Percentiles rank a stretch among this genome's conserved stretches.
Evolutionary conservation across 2,329 filamentous ascomycete genomes (phyloP).

Genomic region (Claviceps capensis): DNA sequence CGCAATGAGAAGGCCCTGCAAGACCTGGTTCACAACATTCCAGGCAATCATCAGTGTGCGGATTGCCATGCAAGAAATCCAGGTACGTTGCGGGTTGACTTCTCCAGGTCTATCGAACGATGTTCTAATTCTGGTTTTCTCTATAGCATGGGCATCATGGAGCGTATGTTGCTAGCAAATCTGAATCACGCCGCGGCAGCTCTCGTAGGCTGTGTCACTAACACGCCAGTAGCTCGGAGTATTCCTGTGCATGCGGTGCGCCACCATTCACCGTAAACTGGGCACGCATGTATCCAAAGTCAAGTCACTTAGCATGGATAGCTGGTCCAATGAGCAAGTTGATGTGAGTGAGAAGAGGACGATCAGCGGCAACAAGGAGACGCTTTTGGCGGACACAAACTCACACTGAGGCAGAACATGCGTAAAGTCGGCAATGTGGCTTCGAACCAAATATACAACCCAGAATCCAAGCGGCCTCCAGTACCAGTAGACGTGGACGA

Average conservation of each 20-base stretch:
- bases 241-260: slow-evolving; percentile 96
- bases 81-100: slow-evolving; percentile 40
- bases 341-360: slow-evolving; percentile 47
- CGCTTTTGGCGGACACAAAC: neutral
- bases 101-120: neutral
- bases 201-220: slow-evolving; percentile 1
- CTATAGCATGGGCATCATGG: slow-evolving; percentile 86
- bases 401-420: slow-evolving; percentile 57
- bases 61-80: slow-evolving; percentile 88
- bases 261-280: slow-evolving; percentile 85
- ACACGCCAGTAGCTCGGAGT: slow-evolving; percentile 58
- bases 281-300: slow-evolving; percentile 98
- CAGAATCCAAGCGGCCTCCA: slow-evolving; percentile 66
- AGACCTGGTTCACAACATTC: slow-evolving; percentile 68
- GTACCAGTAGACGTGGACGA: slow-evolving; percentile 87
- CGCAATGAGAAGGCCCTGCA: slow-evolving; percentile 89
- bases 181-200: neutral
- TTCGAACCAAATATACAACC: slow-evolving; percentile 84
- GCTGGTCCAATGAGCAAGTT: slow-evolving; percentile 89
- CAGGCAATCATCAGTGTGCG: slow-evolving; percentile 87
- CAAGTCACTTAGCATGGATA: slow-evolving; percentile 98
- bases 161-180: slow-evolving; percentile 43
- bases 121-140: slow-evolving; percentile 15
- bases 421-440: slow-evolving; percentile 74
- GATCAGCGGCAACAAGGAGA: neutral